Percentiles rank a stretch among this genome's conserved stretches.
phyloP scores from a whole-genome alignment of 768 basidiomycete genomes.

The Mrakia frigida region DNA sequence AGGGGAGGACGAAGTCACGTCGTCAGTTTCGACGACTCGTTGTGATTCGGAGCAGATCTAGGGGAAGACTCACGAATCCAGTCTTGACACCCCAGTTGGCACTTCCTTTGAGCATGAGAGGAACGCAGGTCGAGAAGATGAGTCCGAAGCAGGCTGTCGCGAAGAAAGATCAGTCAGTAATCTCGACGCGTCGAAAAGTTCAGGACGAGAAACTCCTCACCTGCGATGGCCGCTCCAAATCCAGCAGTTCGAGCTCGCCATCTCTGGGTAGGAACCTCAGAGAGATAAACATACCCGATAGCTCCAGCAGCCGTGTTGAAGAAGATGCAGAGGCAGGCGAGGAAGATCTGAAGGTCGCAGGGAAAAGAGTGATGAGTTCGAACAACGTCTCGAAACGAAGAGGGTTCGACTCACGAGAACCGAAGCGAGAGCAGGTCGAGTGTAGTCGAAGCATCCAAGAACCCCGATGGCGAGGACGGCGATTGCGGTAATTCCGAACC shows the following conservation, averaged over 20 bases:
- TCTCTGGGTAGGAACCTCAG: background rate
- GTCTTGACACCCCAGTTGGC: slow-evolving; percentile 2
- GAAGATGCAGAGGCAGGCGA: slow-evolving; percentile 14
- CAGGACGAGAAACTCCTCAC: background rate
- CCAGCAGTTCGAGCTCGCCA: slow-evolving; percentile 1
- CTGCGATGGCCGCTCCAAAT: background rate
- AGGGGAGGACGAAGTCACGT: background rate
- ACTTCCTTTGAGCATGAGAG: slow-evolving; percentile 34
- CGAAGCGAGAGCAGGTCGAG: too few species aligned
- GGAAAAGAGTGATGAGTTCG: background rate
- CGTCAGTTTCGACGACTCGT: background rate
- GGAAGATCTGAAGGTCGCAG: background rate
- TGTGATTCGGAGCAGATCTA: background rate
- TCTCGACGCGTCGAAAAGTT: background rate
- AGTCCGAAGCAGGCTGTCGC: slow-evolving; percentile 26
- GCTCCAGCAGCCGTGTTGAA: slow-evolving; percentile 15
- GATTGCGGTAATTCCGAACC: background rate
- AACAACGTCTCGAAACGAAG: too few species aligned
- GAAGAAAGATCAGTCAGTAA: background rate
- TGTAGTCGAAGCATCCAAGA: background rate
- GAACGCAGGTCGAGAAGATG: slow-evolving; percentile 35
- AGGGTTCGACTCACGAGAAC: too few species aligned
- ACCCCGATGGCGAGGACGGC: background rate
- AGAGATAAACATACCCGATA: background rate
- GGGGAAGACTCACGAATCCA: background rate